Base-by-base conservation (phyloP, 495 filamentous ascomycete species). In the Penicillium crystallinum region DNA sequence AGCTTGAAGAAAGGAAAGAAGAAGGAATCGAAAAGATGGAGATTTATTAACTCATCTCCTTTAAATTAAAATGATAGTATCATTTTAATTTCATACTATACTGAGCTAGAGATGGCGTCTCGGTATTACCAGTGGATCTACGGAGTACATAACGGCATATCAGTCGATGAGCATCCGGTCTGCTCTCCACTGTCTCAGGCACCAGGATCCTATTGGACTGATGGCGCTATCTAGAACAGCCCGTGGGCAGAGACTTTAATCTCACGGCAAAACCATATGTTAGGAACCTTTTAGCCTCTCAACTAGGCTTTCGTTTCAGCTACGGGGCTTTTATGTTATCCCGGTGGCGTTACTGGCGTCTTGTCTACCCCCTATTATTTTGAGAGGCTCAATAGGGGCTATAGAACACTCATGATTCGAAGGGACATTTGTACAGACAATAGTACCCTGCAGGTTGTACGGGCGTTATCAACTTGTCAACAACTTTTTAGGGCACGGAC, bases 1-100 rank as follows among this genome's bases (percentile, higher is more conserved):
- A 46, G 46, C 46, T 54, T 49, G 64, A 58, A 55, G 57, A 51
- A 62, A 45, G 49, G n/a, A 54, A 33, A 45, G 55, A 49, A 67
- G 38, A 48, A 27, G 58, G 50, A 35, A 42, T 31, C 11, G 63
- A 58, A 62, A 27, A 62, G 56, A 58, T 46, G 39, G 46, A 54
- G 53, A 52, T 19, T 50, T 11, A 50, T 46, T 55, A 58, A 59
- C 49, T 53, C 57, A 58, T 49, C 41, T 52, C 55, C 1, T 27
- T n/a, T 36, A 46, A 30, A 53, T 45, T 47, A 37, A 45, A 42
- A 11, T 25, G 8, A 5, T 18, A 17, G 18, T 48, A 27, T 22
- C 11, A 25, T 46, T 30, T 23, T 27, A 51, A 51, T 33, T 39
- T 41, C 40, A 41, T 25, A 12, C 6, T 12, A 37, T 37, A 37